phyloP scores from a whole-genome alignment of 208 protist species.

The Leishmania gerbilli region DNA sequence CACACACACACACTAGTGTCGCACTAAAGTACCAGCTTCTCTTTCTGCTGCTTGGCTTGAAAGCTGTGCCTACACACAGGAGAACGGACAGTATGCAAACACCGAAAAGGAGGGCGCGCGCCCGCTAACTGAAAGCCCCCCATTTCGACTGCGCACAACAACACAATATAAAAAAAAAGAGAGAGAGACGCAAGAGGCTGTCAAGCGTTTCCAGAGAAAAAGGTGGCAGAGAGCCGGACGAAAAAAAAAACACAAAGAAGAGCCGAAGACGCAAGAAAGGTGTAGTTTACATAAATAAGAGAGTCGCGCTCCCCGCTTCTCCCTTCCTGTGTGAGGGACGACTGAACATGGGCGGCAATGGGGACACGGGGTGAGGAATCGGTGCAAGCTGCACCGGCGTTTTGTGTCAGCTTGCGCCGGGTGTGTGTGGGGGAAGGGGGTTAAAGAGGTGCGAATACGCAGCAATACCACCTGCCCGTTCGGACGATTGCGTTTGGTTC shows the following conservation, averaged over 20 bases:
- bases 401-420: neutral
- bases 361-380: neutral
- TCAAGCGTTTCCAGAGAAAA: neutral
- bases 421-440: no score
- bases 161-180: neutral
- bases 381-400: neutral
- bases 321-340: neutral
- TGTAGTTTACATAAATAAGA: slow-evolving; percentile 2
- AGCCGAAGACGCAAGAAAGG: neutral
- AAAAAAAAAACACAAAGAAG: no score
- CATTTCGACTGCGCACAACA: neutral
- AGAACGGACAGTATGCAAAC: neutral
- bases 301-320: neutral
- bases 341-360: neutral
- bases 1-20: neutral
- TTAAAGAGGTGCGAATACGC: neutral
- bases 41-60: neutral
- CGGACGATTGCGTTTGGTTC: neutral
- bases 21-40: neutral
- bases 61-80: neutral
- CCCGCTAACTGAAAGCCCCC: neutral
- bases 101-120: neutral
- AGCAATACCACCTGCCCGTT: neutral
- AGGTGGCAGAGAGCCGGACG: neutral
- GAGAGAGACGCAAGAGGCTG: neutral